Percentiles rank a stretch among this genome's conserved stretches.
Conservation (phyloP, 1,139 yeast species). For the Tardiomyces digboiensis region DNA sequence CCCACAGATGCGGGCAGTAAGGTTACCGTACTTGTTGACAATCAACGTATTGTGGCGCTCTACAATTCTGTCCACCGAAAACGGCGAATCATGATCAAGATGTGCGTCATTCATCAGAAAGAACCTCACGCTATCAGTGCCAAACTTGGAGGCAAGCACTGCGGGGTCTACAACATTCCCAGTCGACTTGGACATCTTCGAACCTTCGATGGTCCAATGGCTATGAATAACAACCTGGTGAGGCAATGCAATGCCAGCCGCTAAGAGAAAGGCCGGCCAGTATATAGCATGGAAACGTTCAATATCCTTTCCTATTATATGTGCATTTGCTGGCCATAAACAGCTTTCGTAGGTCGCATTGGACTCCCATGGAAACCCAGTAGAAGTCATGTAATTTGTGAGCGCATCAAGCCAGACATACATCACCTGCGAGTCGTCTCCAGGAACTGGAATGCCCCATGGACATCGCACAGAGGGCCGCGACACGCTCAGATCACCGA, state of each 20-base stretch:
- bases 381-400: conserved; percentile 69
- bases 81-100: conserved; percentile 71
- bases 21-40: conserved; percentile 77
- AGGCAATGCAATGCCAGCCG: conserved; percentile 67
- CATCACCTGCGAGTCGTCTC: conserved; percentile 64
- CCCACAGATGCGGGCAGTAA: conserved; percentile 66
- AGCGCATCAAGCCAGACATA: conserved; percentile 99
- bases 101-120: conserved; percentile 71
- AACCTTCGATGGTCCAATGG: conserved; percentile 88
- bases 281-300: conserved; percentile 76
- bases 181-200: conserved; percentile 86
- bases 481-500: conserved; percentile 72
- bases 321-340: conserved; percentile 56
- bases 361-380: conserved; percentile 43
- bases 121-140: conserved; percentile 66
- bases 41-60: conserved; percentile 51
- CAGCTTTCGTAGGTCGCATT: background rate
- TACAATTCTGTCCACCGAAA: conserved; percentile 48
- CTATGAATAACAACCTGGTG: conserved; percentile 77
- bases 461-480: conserved; percentile 66
- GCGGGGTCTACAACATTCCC: conserved; percentile 97
- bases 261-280: conserved; percentile 92
- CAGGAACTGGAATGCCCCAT: conserved; percentile 93
- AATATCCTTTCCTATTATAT: conserved; percentile 89
- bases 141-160: conserved; percentile 42